Evolutionary conservation across 129 eudicot genomes (phyloP).

Genomic region (Saussurea involucrata): DNA sequence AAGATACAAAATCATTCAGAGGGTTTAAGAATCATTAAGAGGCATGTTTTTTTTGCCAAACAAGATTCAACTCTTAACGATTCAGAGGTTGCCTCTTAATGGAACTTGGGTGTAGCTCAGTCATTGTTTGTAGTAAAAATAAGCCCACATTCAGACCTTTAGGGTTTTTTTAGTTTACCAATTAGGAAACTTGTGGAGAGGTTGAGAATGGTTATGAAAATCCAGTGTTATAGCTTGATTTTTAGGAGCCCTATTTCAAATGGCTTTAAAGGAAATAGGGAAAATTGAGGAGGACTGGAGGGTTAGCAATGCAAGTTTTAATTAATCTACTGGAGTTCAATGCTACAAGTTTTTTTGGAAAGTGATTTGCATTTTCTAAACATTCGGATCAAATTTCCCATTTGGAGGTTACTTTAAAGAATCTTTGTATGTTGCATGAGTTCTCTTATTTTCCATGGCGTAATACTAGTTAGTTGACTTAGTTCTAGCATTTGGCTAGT

Average conservation of each 20-base stretch:
- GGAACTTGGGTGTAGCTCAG: background rate
- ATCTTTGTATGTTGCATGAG: background rate
- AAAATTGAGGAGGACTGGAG: background rate
- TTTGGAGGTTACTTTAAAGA: background rate
- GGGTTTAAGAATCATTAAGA: no score
- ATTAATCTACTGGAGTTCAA: background rate
- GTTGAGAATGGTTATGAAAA: background rate
- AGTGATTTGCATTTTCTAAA: background rate
- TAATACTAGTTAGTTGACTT: background rate
- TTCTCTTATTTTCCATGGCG: background rate
- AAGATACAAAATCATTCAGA: no score
- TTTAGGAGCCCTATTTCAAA: background rate
- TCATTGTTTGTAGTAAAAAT: background rate
- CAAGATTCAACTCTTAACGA: no score
- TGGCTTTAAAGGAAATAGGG: background rate
- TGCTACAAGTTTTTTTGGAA: background rate
- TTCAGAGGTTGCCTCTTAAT: no score
- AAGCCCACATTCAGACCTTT: background rate
- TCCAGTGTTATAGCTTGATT: constrained; percentile 6
- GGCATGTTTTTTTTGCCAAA: no score
- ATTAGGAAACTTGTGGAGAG: background rate
- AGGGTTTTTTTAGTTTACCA: constrained; percentile 12
- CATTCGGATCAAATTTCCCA: background rate
- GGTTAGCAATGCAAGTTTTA: background rate
- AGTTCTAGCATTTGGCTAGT: background rate